Evolutionary conservation across 257 asterid genomes (phyloP).

Genomic region (Solanum neorickii): DNA sequence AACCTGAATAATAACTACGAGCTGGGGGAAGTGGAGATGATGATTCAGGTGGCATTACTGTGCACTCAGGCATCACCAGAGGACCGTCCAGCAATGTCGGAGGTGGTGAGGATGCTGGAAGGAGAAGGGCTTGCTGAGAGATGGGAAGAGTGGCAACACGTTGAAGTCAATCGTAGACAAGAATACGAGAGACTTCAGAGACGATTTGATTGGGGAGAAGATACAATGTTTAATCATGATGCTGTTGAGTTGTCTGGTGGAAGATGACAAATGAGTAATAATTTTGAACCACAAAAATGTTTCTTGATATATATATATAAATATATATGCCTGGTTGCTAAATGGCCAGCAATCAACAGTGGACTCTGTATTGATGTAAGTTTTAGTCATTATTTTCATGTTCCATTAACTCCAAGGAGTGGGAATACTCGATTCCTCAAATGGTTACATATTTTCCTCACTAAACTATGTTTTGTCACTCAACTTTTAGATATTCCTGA

Average conservation of each 20-base stretch:
- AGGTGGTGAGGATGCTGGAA: constrained; percentile 79
- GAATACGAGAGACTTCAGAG: not conserved
- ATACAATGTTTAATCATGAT: constrained; percentile 49
- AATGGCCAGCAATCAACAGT: not conserved
- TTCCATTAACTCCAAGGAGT: not conserved
- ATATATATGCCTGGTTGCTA: not conserved
- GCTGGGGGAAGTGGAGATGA: constrained; percentile 72
- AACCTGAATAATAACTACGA: constrained; percentile 36
- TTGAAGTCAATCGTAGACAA: constrained; percentile 37
- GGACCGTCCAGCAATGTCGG: constrained; percentile 90
- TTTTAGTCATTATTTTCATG: not conserved
- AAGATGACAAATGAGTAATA: constrained; percentile 16
- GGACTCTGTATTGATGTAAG: not conserved
- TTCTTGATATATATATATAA: not conserved
- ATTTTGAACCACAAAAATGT: not conserved
- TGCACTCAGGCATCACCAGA: constrained; percentile 79
- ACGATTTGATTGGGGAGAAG: constrained; percentile 61
- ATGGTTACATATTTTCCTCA: not conserved
- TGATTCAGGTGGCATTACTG: constrained; percentile 83
- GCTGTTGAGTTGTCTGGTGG: constrained; percentile 81
- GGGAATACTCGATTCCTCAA: not conserved
- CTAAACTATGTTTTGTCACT: not conserved
- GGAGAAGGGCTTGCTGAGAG: constrained; percentile 88
- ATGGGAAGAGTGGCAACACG: constrained; percentile 86
- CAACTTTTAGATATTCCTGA: not conserved